Evolutionary conservation across 371 early-diverging fungal genomes (phyloP), one percentile per base, ranked within the genome.

Genomic region (Syncephalis fuscata): DNA sequence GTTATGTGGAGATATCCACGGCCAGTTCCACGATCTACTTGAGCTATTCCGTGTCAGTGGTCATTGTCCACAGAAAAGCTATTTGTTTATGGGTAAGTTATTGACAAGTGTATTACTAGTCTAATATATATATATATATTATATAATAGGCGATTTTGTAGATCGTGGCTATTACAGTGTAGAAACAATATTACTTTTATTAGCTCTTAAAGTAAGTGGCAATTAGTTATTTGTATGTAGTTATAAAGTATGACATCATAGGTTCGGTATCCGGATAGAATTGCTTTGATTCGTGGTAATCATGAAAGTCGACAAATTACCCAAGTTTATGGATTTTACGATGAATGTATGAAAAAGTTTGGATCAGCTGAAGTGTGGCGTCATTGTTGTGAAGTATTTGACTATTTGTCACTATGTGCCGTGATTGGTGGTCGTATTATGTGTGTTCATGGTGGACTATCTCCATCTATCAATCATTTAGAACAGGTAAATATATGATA

Each of bases 251-350:
- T 21, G 20, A 42, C 23, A 42, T 51, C 24, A 9, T 48, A 72
- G 73, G 91, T 90, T 44, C 76, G 92, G 62, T 82, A 88, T 62
- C 93, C 93, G 9, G 91, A 92, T 61, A 71, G 90, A 53, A 94
- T 99, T 39, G 93, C 92, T 22, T 65, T 99, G 21, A 89, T 99
- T 51, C 77, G 99, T 47, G 99, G 99, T 44, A 99, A 99, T 67
- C 99, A 99, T 64, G 99, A 99, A 67, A 85, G 86, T 50, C 72
- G 99, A 45, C 96, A 98, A 62, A 98, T 99, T 56, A 99, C 99
- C 2, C 94, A 99, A 70, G 98, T 98, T 10, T 99, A 99, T 64
- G 99, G 99, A 20, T 98, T 99, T 60, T 99, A 97, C 63, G 99
- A 99, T 62, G 99, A 99, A 61, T 97, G 97, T 63, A 68, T 91